These are phyloP conservation scores for Scedosporium apiospermum DNA, from an alignment of 2,329 filamentous ascomycete species.

Conservation along the genomic window DNA sequence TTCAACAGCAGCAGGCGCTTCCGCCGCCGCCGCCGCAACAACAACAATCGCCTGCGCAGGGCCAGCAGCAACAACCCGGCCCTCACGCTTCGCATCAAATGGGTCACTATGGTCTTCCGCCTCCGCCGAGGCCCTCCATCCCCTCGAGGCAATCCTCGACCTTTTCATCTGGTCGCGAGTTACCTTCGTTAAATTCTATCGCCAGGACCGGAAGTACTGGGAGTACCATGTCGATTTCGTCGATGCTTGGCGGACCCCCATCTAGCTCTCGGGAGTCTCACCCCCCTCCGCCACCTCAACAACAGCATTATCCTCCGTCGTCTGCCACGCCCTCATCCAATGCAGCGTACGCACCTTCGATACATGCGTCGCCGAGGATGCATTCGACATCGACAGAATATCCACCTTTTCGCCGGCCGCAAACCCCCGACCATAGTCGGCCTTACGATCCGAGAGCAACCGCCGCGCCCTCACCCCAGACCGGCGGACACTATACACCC, in stretches of 20 bases:
- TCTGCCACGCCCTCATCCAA: conserved; percentile 29
- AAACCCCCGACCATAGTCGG: conserved; percentile 62
- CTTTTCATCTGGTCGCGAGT: conserved; percentile 40
- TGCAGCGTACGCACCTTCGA: conserved; percentile 34
- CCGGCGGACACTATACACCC: conserved; percentile 44
- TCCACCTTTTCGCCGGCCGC: conserved; percentile 53
- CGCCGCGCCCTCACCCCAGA: conserved; percentile 38
- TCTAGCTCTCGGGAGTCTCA: conserved; percentile 31
- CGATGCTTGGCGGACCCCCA: conserved; percentile 46
- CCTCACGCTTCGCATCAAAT: conserved; percentile 18
- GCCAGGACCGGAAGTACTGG: conserved; percentile 35
- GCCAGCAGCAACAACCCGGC: conserved; percentile 10
- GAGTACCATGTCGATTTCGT: conserved; percentile 53
- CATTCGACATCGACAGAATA: conserved; percentile 49
- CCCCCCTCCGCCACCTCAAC: conserved; percentile 25
- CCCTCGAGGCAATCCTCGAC: conserved; percentile 32
- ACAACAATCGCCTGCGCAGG: conserved; percentile 14
- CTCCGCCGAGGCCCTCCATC: conserved; percentile 33
- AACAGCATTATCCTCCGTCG: conserved; percentile 32
- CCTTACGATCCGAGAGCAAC: conserved; percentile 39
- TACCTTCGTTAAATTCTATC: conserved; percentile 41
- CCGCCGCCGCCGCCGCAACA: conserved; percentile 21
- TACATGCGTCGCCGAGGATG: conserved; percentile 48
- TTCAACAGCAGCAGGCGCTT: conserved; percentile 15
- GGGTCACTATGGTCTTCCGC: conserved; percentile 34